Conservation (phyloP, 2,329 filamentous ascomycete species). For the Ophiostoma sp. region DNA sequence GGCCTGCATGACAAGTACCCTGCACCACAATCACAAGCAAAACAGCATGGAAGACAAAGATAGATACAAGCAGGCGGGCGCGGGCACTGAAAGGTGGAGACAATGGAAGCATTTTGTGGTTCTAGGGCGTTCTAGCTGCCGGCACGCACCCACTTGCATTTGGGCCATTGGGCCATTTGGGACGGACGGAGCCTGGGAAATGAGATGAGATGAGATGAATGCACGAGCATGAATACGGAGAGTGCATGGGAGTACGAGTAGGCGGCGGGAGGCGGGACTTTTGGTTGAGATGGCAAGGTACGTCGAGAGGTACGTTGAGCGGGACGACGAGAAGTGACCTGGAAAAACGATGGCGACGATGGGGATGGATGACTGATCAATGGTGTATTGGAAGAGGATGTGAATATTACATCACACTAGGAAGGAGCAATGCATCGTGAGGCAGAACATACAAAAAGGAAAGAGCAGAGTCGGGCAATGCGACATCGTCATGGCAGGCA, state of each 20-base stretch:
- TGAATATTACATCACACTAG: no score
- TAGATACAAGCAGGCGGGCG: not conserved
- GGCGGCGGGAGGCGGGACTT: not conserved
- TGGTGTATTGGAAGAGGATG: no score
- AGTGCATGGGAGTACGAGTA: no score
- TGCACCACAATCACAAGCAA: constrained; percentile 3
- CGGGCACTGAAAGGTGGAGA: not conserved
- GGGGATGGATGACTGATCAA: no score
- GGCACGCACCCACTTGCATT: not conserved
- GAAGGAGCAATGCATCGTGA: not conserved
- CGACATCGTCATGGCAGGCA: not conserved
- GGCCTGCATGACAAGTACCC: not conserved
- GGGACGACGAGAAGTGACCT: no score
- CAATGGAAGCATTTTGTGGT: constrained; percentile 3
- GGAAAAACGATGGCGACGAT: no score
- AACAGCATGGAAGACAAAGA: not conserved
- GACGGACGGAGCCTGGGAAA: not conserved
- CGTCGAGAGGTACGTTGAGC: no score
- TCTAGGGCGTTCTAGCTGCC: constrained; percentile 17
- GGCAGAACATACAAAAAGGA: not conserved
- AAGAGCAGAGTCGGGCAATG: not conserved
- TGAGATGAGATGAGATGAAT: constrained; percentile 10
- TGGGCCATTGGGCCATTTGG: not conserved
- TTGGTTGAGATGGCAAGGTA: no score
- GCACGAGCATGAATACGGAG: not conserved